These are phyloP conservation scores for Viola pubescens DNA, from an alignment of 441 rosid species.

Conservation along the genomic window DNA sequence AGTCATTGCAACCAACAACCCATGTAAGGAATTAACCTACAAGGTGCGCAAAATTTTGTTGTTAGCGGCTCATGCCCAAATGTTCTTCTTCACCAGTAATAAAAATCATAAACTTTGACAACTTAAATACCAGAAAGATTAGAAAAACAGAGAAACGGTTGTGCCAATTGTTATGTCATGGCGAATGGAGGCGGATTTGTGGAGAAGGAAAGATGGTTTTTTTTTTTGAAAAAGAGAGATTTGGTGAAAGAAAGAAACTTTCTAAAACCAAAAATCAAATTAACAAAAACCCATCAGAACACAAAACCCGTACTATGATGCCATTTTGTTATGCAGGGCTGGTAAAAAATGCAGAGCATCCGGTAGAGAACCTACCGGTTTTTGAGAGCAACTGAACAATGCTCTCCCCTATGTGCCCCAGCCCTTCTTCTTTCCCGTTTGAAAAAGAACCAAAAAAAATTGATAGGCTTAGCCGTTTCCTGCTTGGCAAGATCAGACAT, in stretches of 20 bases:
- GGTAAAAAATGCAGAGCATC: conserved; percentile 28
- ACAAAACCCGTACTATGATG: conserved; percentile 65
- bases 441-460: neutral
- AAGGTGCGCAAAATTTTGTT: conserved; percentile 17
- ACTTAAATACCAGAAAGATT: no score
- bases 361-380: conserved; percentile 59
- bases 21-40: conserved; percentile 7
- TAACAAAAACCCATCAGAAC: conserved; percentile 16
- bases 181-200: conserved; percentile 66
- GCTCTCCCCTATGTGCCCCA: conserved; percentile 38
- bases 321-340: conserved; percentile 45
- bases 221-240: conserved; percentile 2
- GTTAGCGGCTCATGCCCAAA: conserved; percentile 17
- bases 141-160: neutral
- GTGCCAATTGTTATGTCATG: conserved; percentile 27
- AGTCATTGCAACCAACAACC: conserved; percentile 21
- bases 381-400: conserved; percentile 40
- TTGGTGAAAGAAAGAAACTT: neutral
- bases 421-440: conserved; percentile 4
- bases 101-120: no score
- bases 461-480: neutral
- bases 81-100: conserved; percentile 11
- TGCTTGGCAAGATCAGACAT: no score
- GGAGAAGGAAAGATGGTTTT: conserved; percentile 22
- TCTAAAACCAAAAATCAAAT: conserved; percentile 4